These are phyloP conservation scores for Cucurbita maxima DNA, from an alignment of 306 rosid species.

Conservation along the genomic window DNA sequence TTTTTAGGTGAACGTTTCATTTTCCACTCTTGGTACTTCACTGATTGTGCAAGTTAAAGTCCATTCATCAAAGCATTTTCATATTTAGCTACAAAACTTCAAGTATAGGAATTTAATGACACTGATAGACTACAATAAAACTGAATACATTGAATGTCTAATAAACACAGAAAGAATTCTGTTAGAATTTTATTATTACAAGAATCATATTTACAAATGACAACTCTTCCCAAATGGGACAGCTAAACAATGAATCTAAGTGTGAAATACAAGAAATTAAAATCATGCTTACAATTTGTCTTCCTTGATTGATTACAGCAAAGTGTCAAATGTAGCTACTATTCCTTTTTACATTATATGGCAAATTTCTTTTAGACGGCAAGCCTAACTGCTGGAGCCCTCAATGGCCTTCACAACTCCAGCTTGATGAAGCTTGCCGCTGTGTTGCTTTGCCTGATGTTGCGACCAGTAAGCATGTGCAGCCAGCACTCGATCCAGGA, in stretches of 20 bases:
- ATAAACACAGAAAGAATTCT: slow-evolving; percentile 14
- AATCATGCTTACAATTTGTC: slow-evolving; percentile 54
- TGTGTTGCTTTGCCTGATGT: slow-evolving; percentile 55
- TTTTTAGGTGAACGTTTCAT: background rate
- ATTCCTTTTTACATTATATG: slow-evolving; percentile 33
- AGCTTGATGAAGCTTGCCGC: slow-evolving; percentile 39
- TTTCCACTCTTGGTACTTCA: background rate
- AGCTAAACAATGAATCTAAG: slow-evolving; percentile 37
- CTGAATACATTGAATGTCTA: slow-evolving; percentile 19
- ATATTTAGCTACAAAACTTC: background rate
- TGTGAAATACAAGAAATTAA: slow-evolving; percentile 46
- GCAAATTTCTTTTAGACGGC: slow-evolving; percentile 19
- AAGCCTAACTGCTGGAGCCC: slow-evolving; percentile 14
- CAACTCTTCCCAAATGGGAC: slow-evolving; percentile 21
- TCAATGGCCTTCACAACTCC: slow-evolving; percentile 35
- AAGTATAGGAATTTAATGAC: background rate
- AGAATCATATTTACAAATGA: slow-evolving; percentile 61
- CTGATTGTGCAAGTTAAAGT: background rate
- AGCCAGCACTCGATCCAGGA: slow-evolving; percentile 69
- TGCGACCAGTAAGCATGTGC: slow-evolving; percentile 81
- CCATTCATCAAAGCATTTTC: background rate
- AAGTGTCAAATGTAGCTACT: slow-evolving; percentile 22
- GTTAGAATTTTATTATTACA: slow-evolving; percentile 37
- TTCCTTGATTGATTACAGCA: slow-evolving; percentile 18
- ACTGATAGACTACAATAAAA: background rate